Evolutionary conservation across 2,329 filamentous ascomycete species (phyloP), one percentile per base, ranked within the genome.

Genomic region (Diaporthe citrichinensis): DNA sequence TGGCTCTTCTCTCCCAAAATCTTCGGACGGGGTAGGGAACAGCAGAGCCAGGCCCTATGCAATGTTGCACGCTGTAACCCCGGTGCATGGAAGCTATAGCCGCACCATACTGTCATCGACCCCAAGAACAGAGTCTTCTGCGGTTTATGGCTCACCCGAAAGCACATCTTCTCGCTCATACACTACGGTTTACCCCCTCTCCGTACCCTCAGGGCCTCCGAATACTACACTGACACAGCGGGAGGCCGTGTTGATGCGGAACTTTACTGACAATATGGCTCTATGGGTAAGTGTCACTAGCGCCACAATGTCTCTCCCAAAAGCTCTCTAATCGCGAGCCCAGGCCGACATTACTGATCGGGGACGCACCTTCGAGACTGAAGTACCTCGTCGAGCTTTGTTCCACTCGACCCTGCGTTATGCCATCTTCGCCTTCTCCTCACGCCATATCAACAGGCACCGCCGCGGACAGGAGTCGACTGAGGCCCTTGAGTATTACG

Each of bases 401-500:
- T 49, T 49, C 17, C 61, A 65, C 28, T 4, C 41, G 8, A 65
- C 61, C 17, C 41, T 65, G 9, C 61, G 61, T 12, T 65, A 49
- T 20, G 61, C 61, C 17, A 65, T 65, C 5, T 65, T 65, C 41
- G 61, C 61, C 41, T 65, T 65, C 20, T 65, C 61, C 10, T 65
- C 61, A 17, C 61, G 61, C 25, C 61, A 65, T 5, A 65, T 65
- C 4, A 65, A 65, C 28, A 65, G 61, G 20, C 61, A 65, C 17
- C 41, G 41, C 34, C 61, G 41, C 10, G 41, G 61, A 3, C 61
- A 49, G 41, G 61, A 44, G 17, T 51, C 46, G 2, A 73, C 57
- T 28, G 71, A 73, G 59, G 59, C 71, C 5, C 46, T 73, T 1
- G 71, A 73, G 49, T 65, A 73, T 15, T 73, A 73, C 20, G 51